Conservation (phyloP, 805 yeast genomes). For the Candida anglica region DNA sequence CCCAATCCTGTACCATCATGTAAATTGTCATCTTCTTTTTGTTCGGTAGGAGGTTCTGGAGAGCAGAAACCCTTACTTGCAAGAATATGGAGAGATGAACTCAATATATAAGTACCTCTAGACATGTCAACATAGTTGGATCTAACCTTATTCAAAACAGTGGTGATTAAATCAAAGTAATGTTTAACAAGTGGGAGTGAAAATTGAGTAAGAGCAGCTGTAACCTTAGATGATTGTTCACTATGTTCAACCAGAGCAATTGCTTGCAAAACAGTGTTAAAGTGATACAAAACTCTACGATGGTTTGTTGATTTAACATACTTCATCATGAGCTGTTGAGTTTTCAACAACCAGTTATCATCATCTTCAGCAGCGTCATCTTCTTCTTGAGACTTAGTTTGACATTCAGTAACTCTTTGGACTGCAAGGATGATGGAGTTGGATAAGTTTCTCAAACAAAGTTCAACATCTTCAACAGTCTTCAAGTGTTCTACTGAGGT, state of each 20-base stretch:
- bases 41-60: slow-evolving; percentile 73
- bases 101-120: slow-evolving; percentile 58
- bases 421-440: slow-evolving; percentile 61
- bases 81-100: slow-evolving; percentile 52
- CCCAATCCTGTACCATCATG: slow-evolving; percentile 92
- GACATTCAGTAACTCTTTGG: slow-evolving; percentile 55
- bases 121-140: slow-evolving; percentile 50
- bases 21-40: slow-evolving; percentile 54
- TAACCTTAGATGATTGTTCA: slow-evolving; percentile 28
- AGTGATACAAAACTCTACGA: slow-evolving; percentile 27
- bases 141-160: slow-evolving; percentile 42
- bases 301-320: slow-evolving; percentile 42
- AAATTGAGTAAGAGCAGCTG: slow-evolving; percentile 49
- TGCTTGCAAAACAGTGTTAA: slow-evolving; percentile 29
- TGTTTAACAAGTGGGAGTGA: slow-evolving; percentile 61
- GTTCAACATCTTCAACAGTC: slow-evolving; percentile 39
- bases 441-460: slow-evolving; percentile 45
- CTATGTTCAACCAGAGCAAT: slow-evolving; percentile 36
- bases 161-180: slow-evolving; percentile 48
- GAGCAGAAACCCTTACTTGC: slow-evolving; percentile 87
- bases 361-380: slow-evolving; percentile 29
- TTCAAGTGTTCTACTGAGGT: slow-evolving; percentile 5
- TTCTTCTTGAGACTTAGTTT: no score
- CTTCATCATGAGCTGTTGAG: slow-evolving; percentile 43
- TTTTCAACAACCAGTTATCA: slow-evolving; percentile 63